A percentile compares a stretch with the other conserved stretches of the same genome.
Conservation (phyloP, 768 basidiomycete genomes). For the Phallus indusiatus region DNA sequence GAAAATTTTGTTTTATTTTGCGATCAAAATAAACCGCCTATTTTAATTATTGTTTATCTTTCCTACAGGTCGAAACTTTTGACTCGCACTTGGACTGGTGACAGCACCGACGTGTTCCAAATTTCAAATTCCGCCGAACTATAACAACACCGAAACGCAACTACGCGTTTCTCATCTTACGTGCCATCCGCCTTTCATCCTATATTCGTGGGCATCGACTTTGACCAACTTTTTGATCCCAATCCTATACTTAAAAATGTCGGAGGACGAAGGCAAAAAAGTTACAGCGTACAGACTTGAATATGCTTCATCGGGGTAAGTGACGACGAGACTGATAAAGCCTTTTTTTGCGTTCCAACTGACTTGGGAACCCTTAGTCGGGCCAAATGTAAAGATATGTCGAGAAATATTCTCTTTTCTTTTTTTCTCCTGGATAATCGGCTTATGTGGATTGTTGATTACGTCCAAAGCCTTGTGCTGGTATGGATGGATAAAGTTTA, state of each 20-base stretch:
- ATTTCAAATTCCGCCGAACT: conserved; percentile 3
- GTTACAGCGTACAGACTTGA: conserved; percentile 64
- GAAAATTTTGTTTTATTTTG: no score
- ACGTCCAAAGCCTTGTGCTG: conserved; percentile 74
- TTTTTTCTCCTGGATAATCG: neutral
- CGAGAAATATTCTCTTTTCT: conserved; percentile 11
- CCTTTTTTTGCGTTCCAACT: neutral
- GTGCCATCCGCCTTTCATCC: neutral
- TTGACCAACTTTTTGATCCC: neutral
- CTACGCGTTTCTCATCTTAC: neutral
- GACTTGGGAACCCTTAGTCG: conserved; percentile 22
- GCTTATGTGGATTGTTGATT: conserved; percentile 13
- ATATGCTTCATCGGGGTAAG: conserved; percentile 45
- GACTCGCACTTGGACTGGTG: no score
- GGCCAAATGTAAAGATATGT: conserved; percentile 69
- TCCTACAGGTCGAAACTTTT: no score
- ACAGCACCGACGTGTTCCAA: neutral
- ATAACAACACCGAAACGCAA: neutral
- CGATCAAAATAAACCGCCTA: no score
- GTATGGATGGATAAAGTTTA: conserved; percentile 26
- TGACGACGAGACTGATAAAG: neutral
- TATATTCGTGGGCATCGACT: neutral
- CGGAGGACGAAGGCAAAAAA: conserved; percentile 34
- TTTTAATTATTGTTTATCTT: no score
- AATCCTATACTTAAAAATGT: conserved; percentile 19